Percentiles rank a stretch among this genome's conserved stretches.
phyloP scores from a whole-genome alignment of 805 yeast species.

The Ogataea angusta region DNA sequence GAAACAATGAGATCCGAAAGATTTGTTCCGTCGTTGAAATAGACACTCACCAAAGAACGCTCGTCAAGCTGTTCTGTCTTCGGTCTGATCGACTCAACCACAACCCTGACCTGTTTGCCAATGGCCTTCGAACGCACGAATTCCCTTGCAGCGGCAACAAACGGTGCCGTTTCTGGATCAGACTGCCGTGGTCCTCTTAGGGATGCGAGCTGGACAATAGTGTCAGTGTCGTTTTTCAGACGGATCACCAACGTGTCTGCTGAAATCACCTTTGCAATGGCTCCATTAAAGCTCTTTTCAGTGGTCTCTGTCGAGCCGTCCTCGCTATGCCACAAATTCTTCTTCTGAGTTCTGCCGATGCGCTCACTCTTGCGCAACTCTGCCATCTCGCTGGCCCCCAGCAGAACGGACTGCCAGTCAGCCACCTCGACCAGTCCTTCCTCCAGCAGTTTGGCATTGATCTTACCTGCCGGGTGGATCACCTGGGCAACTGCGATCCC shows the following conservation, averaged over 20 bases:
- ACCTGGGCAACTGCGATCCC: slow-evolving; percentile 60
- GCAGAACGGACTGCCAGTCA: slow-evolving; percentile 72
- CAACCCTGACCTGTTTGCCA: slow-evolving; percentile 65
- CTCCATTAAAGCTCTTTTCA: slow-evolving; percentile 52
- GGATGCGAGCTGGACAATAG: slow-evolving; percentile 73
- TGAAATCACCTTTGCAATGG: slow-evolving; percentile 58
- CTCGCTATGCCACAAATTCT: slow-evolving; percentile 51
- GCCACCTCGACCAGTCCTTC: slow-evolving; percentile 71
- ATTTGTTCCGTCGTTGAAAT: slow-evolving; percentile 49
- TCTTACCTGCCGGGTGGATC: slow-evolving; percentile 73
- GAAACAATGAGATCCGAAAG: slow-evolving; percentile 58
- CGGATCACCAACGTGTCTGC: slow-evolving; percentile 65
- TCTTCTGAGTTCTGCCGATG: slow-evolving; percentile 52
- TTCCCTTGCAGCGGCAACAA: slow-evolving; percentile 67
- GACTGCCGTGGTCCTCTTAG: slow-evolving; percentile 68
- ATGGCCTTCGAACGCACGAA: slow-evolving; percentile 64
- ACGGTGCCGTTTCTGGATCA: slow-evolving; percentile 54
- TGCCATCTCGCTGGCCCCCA: slow-evolving; percentile 66
- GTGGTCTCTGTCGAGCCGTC: slow-evolving; percentile 32
- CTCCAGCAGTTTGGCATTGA: slow-evolving; percentile 62
- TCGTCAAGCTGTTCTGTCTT: slow-evolving; percentile 60
- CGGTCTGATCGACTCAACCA: slow-evolving; percentile 62
- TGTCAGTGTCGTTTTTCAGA: slow-evolving; percentile 47
- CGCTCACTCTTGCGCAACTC: slow-evolving; percentile 62
- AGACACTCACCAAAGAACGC: slow-evolving; percentile 61